Base-by-base conservation (phyloP, 2,329 filamentous ascomycete genomes). In the Thelonectria blattea region DNA sequence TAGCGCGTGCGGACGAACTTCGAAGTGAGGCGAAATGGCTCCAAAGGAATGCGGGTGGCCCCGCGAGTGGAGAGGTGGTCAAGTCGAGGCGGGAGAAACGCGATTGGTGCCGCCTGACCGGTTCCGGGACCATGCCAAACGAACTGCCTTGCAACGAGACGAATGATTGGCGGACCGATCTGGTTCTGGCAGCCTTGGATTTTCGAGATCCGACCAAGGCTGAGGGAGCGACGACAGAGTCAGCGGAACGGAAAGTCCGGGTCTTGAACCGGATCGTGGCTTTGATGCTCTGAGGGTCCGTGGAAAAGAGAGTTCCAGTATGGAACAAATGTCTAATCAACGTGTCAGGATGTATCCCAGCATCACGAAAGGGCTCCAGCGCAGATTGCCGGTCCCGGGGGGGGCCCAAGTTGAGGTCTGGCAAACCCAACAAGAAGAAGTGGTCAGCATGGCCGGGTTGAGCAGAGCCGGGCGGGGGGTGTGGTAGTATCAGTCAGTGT, bases 101-200 rank as follows among this genome's bases (percentile, higher is more conserved):
- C 66, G 68, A 71, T 71, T 71, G 68, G 68, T 71, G 67, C 68
- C 68, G 55, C 51, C 62, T 65, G 66, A 68, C 65, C 69, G 68
- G 68, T 71, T 71, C 68, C 52, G 65, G 66, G 58, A 63, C 60
- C 45, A 50, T 47, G 47, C 66, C 57, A 52, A 58, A 58, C 68
- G 67, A 68, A 68, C 58, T 57, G 41, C 60, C 62, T 59, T 56
- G 48, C 52, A 53, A 43, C 48, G 45, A 34, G 58, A 27, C 53
- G 30, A 41, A 56, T 66, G 67, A 71, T 71, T 71, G 67, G 60
- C 56, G 58, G 51, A 56, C 17, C 63, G 62, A 70, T 69, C 64
- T 67, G 47, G 34, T 37, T 45, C 52, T 58, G 65, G 50, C 58
- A 59, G 64, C 55, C 58, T 63, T 61, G 58, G 52, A 58, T 60